These are phyloP conservation scores for Asterella californica DNA, from an alignment of 225 moss, liverwort and hornwort species.

Conservation along the genomic window DNA sequence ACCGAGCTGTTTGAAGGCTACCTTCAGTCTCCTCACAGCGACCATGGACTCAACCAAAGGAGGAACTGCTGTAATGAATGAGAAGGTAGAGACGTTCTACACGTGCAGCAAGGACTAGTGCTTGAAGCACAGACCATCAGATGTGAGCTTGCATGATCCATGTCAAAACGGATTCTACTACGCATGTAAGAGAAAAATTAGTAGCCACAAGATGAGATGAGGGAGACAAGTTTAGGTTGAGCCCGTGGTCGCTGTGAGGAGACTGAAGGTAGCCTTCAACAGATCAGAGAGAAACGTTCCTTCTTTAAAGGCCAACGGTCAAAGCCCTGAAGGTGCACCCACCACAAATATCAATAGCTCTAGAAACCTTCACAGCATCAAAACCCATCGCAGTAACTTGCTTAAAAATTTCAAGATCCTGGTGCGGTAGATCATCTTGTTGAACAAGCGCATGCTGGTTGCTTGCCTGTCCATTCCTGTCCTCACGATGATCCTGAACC, in stretches of 20 bases:
- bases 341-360: constrained; percentile 15
- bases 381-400: constrained; percentile 10
- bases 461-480: background rate
- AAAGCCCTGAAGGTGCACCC: background rate
- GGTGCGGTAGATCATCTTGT: background rate
- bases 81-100: too few species aligned
- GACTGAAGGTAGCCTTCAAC: background rate
- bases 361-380: constrained; percentile 6
- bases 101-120: background rate
- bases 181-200: too few species aligned
- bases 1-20: background rate
- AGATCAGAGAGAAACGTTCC: background rate
- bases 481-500: constrained; percentile 4
- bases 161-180: too few species aligned
- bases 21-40: background rate
- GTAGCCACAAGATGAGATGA: too few species aligned
- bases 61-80: too few species aligned
- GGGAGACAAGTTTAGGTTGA: background rate
- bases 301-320: too few species aligned
- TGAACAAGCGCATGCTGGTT: background rate
- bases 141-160: background rate
- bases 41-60: background rate
- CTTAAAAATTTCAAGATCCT: constrained; percentile 10
- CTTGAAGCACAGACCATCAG: background rate
- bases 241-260: background rate